These are phyloP conservation scores for Xylaria sp. DNA, from an alignment of 2,329 filamentous ascomycete species.

Conservation along the genomic window DNA sequence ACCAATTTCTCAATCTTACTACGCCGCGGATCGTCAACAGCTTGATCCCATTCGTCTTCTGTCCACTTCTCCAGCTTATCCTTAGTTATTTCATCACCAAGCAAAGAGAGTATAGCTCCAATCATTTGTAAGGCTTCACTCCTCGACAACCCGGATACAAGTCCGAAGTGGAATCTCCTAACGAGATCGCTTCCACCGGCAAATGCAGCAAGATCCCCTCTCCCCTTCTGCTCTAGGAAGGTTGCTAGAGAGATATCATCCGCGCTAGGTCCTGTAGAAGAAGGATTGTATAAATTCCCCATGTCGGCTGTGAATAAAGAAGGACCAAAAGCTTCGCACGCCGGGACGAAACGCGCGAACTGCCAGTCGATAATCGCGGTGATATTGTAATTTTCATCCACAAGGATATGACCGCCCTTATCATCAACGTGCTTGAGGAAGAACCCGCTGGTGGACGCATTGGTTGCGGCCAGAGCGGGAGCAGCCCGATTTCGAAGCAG, in stretches of 20 bases:
- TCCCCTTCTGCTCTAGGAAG: conserved; percentile 14
- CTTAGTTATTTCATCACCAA: conserved; percentile 15
- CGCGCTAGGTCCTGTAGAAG: not conserved
- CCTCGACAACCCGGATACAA: conserved; percentile 12
- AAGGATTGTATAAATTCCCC: not conserved
- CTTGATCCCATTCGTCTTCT: conserved; percentile 8
- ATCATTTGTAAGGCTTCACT: conserved; percentile 17
- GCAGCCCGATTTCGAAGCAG: conserved; percentile 11
- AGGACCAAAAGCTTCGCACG: conserved; percentile 27
- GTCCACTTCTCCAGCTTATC: not conserved
- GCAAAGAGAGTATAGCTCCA: conserved; percentile 25
- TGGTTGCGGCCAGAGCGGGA: conserved; percentile 9
- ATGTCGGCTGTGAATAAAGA: conserved; percentile 19
- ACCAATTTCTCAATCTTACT: conserved; percentile 23
- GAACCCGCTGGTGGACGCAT: conserved; percentile 1
- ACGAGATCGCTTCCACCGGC: conserved; percentile 22
- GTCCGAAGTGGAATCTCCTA: conserved; percentile 29
- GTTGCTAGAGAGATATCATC: conserved; percentile 9
- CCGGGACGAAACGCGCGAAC: conserved; percentile 47
- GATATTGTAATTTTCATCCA: conserved; percentile 52
- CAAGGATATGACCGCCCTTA: conserved; percentile 40
- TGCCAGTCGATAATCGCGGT: conserved; percentile 56
- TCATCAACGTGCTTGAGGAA: conserved; percentile 52
- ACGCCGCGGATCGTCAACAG: conserved; percentile 10
- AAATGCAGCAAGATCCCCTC: conserved; percentile 24